phyloP scores from a whole-genome alignment of 306 rosid genomes.

The Malus orientalis region DNA sequence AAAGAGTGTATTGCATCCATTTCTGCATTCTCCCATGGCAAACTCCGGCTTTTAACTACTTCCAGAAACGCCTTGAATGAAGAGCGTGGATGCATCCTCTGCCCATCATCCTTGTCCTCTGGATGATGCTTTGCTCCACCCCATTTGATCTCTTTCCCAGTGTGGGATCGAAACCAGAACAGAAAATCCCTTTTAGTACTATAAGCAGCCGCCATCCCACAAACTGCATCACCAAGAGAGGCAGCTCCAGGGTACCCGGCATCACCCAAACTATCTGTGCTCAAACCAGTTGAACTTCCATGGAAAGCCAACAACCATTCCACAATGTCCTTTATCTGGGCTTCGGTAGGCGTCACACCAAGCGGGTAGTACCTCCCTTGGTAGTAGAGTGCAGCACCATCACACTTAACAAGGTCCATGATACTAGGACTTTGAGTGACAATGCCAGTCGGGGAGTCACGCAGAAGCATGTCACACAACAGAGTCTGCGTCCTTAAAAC shows the following conservation, averaged over 20 bases:
- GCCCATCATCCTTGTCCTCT: constrained; percentile 94
- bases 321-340: constrained; percentile 76
- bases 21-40: constrained; percentile 93
- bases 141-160: constrained; percentile 90
- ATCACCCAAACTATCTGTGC: constrained; percentile 92
- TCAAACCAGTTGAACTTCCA: constrained; percentile 90
- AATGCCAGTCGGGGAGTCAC: constrained; percentile 87
- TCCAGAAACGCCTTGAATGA: constrained; percentile 94
- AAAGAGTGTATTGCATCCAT: constrained; percentile 98
- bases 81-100: constrained; percentile 96
- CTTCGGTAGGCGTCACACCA: constrained; percentile 75
- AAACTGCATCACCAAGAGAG: constrained; percentile 83
- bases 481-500: constrained; percentile 89
- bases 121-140: constrained; percentile 99
- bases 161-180: constrained; percentile 95
- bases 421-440: constrained; percentile 87
- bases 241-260: constrained; percentile 93
- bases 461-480: constrained; percentile 92
- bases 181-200: constrained; percentile 72
- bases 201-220: constrained; percentile 96
- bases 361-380: constrained; percentile 57
- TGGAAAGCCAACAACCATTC: constrained; percentile 80
- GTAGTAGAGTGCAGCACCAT: constrained; percentile 83
- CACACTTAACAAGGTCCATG: constrained; percentile 86
- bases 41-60: constrained; percentile 93